phyloP scores from a whole-genome alignment of 495 filamentous ascomycete species.

The Penicillium steckii region DNA sequence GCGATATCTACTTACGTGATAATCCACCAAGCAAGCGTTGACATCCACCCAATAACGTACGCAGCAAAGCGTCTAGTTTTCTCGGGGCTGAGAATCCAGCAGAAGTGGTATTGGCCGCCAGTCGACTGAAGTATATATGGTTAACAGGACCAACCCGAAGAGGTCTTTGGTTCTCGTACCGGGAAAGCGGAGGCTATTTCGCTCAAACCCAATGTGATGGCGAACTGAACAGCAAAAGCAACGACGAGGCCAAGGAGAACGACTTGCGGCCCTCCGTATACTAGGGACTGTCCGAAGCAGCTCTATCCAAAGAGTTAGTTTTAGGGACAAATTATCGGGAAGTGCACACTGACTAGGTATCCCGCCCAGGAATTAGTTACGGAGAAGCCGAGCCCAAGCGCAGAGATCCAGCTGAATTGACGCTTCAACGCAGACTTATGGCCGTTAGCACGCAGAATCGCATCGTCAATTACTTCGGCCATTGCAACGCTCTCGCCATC shows the following conservation, averaged over 20 bases:
- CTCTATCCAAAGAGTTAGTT: background rate
- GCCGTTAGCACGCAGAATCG: conserved; percentile 33
- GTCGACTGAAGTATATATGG: background rate
- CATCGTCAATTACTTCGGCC: no score
- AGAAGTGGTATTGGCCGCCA: conserved; percentile 33
- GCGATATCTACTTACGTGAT: conserved; percentile 10
- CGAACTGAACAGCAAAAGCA: background rate
- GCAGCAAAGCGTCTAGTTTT: conserved; percentile 20
- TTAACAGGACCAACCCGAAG: background rate
- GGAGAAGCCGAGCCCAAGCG: conserved; percentile 32
- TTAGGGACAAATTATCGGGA: no score
- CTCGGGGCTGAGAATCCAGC: conserved; percentile 24
- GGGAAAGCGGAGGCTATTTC: background rate
- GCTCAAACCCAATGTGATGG: background rate
- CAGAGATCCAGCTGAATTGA: conserved; percentile 29
- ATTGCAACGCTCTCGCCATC: no score
- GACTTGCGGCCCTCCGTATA: background rate
- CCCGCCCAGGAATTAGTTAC: conserved; percentile 42
- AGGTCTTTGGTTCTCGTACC: background rate
- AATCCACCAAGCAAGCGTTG: conserved; percentile 37
- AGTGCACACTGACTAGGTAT: background rate
- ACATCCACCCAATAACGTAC: conserved; percentile 36
- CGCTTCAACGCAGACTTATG: conserved; percentile 27
- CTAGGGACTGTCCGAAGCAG: background rate
- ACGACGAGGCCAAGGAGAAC: background rate